phyloP scores from a whole-genome alignment of 1,284 basidiomycete genomes.

The Heterobasidion occidentale region DNA sequence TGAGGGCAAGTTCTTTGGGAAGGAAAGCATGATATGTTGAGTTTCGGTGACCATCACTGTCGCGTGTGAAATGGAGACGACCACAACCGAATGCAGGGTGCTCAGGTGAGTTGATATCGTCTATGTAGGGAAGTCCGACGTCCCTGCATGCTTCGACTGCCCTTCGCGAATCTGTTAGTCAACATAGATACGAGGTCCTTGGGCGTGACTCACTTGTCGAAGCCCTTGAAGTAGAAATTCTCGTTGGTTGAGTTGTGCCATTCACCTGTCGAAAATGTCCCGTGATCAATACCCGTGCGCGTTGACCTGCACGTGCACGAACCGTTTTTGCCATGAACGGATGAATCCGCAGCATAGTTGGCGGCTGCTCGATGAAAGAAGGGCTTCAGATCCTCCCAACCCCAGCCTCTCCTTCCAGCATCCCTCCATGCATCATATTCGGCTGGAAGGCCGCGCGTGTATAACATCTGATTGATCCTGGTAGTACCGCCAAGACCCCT shows the following conservation, averaged over 20 bases:
- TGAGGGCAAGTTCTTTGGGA: slow-evolving; percentile 12
- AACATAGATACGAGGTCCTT: background rate
- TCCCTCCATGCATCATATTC: slow-evolving; percentile 31
- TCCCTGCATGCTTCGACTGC: slow-evolving; percentile 10
- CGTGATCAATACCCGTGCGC: background rate
- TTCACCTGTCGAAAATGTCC: slow-evolving; percentile 9
- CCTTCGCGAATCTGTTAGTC: slow-evolving; percentile 4
- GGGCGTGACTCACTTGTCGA: slow-evolving; percentile 5
- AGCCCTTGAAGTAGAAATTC: slow-evolving; percentile 10
- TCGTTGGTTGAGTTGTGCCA: slow-evolving; percentile 12
- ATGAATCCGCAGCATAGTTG: slow-evolving; percentile 1
- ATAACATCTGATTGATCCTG: slow-evolving; percentile 34
- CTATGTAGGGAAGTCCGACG: slow-evolving; percentile 16
- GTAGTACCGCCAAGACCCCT: slow-evolving; percentile 34
- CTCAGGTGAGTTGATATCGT: slow-evolving; percentile 20
- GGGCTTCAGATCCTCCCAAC: slow-evolving; percentile 26
- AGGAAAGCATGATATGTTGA: slow-evolving; percentile 22
- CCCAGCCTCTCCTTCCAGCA: slow-evolving; percentile 27
- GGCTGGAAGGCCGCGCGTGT: slow-evolving; percentile 26
- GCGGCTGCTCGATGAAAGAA: slow-evolving; percentile 27
- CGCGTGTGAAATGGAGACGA: slow-evolving; percentile 17
- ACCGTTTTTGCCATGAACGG: slow-evolving; percentile 13
- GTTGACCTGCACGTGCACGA: background rate
- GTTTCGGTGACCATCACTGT: slow-evolving; percentile 14
- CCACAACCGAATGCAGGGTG: slow-evolving; percentile 16